Conservation (phyloP, 192 early-diverging fungal species). For the Spinellus fusiger region DNA sequence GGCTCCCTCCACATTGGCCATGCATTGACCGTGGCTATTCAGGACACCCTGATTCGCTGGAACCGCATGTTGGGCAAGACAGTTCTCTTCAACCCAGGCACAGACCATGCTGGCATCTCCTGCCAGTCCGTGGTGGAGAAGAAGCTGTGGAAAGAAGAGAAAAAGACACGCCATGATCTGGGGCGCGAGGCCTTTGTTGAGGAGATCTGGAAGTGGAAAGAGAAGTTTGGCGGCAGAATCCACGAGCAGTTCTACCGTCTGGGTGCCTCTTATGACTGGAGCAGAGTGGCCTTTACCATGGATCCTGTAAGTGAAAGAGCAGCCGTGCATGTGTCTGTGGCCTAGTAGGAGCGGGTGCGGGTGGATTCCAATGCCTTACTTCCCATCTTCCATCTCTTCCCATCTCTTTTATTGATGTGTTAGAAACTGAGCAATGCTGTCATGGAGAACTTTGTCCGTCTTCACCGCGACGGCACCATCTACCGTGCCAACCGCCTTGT, state of each 20-base stretch:
- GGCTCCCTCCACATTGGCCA: slow-evolving; percentile 95
- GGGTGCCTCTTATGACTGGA: slow-evolving; percentile 93
- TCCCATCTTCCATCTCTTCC: not conserved
- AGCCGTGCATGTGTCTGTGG: not conserved
- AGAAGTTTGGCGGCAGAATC: slow-evolving; percentile 76
- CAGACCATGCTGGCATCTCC: slow-evolving; percentile 97
- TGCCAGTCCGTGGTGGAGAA: slow-evolving; percentile 98
- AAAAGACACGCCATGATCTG: slow-evolving; percentile 83
- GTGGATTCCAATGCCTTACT: not conserved
- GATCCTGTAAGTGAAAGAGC: slow-evolving; percentile 48
- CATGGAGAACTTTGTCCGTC: slow-evolving; percentile 86
- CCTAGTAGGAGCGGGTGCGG: not conserved
- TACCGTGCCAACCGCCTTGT: slow-evolving; percentile 95
- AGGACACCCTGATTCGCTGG: slow-evolving; percentile 92
- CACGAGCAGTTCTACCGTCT: slow-evolving; percentile 84
- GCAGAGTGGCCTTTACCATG: slow-evolving; percentile 87
- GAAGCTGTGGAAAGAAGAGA: slow-evolving; percentile 79
- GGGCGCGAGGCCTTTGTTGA: slow-evolving; percentile 88
- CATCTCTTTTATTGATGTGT: not conserved
- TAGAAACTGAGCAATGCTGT: slow-evolving; percentile 76
- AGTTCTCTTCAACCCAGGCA: slow-evolving; percentile 89
- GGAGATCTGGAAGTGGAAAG: slow-evolving; percentile 96
- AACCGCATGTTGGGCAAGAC: slow-evolving; percentile 97
- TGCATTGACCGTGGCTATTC: slow-evolving; percentile 88
- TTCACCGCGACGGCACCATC: slow-evolving; percentile 93